These are phyloP conservation scores for Chalciporus pseudorubinellus DNA, from an alignment of 768 basidiomycete species.

Conservation along the genomic window DNA sequence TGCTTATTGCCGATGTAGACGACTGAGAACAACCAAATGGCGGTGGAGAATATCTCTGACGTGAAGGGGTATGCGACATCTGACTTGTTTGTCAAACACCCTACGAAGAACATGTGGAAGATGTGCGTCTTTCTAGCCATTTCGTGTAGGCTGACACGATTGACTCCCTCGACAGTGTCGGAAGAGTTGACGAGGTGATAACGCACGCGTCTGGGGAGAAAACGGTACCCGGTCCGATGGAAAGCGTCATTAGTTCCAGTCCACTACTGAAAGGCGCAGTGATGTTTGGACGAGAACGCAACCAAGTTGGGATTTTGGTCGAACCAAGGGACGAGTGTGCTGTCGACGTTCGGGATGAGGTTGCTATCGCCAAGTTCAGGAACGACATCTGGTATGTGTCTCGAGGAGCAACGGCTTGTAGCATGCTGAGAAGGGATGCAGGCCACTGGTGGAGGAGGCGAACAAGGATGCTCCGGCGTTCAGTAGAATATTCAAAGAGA, in stretches of 20 bases:
- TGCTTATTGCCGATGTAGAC: conserved; percentile 4
- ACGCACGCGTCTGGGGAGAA: conserved; percentile 34
- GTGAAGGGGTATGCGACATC: conserved; percentile 36
- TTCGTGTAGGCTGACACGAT: no score
- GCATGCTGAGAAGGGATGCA: conserved; percentile 6
- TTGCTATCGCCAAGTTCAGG: conserved; percentile 12
- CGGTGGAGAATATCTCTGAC: conserved; percentile 35
- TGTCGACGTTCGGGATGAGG: conserved; percentile 7
- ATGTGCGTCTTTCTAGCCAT: conserved; percentile 11
- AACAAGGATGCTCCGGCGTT: conserved; percentile 39
- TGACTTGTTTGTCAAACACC: conserved; percentile 45
- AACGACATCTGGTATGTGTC: conserved; percentile 21
- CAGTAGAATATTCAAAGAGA: conserved; percentile 47
- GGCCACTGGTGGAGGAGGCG: conserved; percentile 40
- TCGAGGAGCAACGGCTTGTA: no score
- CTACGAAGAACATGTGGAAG: conserved; percentile 42
- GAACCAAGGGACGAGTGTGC: conserved; percentile 21
- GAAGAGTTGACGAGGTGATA: conserved; percentile 37
- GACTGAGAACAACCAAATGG: background rate
- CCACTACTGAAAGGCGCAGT: conserved; percentile 21
- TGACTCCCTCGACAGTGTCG: conserved; percentile 21
- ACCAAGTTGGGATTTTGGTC: conserved; percentile 30
- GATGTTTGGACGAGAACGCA: conserved; percentile 32
- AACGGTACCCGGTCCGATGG: conserved; percentile 34
- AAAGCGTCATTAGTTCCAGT: conserved; percentile 9